phyloP scores from a whole-genome alignment of 352 stramenopile genomes.

The Phytophthora brassicae region DNA sequence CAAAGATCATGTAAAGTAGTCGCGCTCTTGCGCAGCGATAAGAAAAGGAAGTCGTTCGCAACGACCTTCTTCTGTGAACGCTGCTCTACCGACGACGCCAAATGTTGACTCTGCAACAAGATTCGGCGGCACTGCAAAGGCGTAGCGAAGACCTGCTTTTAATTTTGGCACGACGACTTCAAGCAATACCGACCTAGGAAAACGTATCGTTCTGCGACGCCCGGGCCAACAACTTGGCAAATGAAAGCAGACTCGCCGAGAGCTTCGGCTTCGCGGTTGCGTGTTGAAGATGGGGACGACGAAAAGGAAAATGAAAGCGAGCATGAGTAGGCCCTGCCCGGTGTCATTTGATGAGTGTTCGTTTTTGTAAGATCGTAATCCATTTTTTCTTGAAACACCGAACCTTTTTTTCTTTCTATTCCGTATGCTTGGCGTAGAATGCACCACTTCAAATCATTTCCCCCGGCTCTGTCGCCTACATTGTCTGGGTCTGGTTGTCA shows the following conservation, averaged over 20 bases:
- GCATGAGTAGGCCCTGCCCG: too few species aligned
- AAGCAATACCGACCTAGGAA: constrained; percentile 2
- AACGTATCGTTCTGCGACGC: constrained; percentile 18
- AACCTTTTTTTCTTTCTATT: too few species aligned
- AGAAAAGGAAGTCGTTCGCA: constrained; percentile 2
- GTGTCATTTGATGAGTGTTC: too few species aligned
- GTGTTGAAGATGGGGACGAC: too few species aligned
- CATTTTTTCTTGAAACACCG: too few species aligned
- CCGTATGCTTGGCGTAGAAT: too few species aligned
- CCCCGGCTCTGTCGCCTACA: too few species aligned
- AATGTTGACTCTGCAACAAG: constrained; percentile 22
- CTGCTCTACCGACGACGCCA: constrained; percentile 17
- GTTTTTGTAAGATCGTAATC: too few species aligned
- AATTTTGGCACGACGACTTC: constrained; percentile 34
- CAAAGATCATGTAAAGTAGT: background rate
- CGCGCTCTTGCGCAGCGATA: background rate
- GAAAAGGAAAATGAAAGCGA: too few species aligned
- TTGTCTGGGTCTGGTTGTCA: too few species aligned
- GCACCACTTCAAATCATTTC: too few species aligned
- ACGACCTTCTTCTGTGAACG: constrained; percentile 8
- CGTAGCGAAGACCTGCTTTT: constrained; percentile 18
- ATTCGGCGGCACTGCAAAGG: constrained; percentile 1
- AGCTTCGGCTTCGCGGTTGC: constrained; percentile 9
- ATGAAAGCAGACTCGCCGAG: constrained; percentile 19
- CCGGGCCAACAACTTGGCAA: constrained; percentile 3